Evolutionary conservation across 2,329 filamentous ascomycete species (phyloP).

Genomic region (Cryphonectria radicalis): DNA sequence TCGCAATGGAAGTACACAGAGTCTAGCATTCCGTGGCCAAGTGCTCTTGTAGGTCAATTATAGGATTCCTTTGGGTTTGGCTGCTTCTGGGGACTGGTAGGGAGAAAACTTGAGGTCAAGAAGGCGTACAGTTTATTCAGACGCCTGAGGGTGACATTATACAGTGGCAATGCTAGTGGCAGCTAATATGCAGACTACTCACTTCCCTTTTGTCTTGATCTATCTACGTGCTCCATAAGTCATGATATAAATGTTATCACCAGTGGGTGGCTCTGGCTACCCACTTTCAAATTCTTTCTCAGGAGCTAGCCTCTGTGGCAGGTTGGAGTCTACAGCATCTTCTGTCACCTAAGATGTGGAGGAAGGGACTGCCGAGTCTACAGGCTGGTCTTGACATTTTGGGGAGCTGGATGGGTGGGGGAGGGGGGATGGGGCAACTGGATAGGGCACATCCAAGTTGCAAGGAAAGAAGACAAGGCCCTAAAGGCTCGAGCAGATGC

Average conservation of each 20-base stretch:
- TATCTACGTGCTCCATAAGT: background rate
- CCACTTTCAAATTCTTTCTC: background rate
- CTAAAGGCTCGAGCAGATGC: slow-evolving; percentile 21
- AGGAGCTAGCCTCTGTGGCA: background rate
- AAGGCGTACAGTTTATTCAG: background rate
- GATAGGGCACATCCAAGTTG: background rate
- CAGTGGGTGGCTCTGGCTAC: background rate
- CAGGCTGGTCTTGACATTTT: background rate
- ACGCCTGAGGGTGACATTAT: background rate
- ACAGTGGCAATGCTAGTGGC: background rate
- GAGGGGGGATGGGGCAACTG: background rate
- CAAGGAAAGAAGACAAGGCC: background rate
- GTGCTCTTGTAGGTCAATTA: background rate
- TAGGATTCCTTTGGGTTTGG: background rate
- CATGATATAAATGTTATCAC: background rate
- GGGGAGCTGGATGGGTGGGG: background rate
- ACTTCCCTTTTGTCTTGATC: background rate
- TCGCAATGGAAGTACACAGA: background rate
- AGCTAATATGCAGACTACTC: background rate
- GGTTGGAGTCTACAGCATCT: background rate
- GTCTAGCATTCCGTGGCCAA: background rate
- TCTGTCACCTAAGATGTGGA: background rate
- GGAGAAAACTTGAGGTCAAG: background rate
- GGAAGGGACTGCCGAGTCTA: background rate
- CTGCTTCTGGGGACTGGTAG: background rate